Evolutionary conservation across 768 basidiomycete genomes (phyloP), one percentile per base, ranked within the genome.

Genomic region (Podaxis mareebaensis): DNA sequence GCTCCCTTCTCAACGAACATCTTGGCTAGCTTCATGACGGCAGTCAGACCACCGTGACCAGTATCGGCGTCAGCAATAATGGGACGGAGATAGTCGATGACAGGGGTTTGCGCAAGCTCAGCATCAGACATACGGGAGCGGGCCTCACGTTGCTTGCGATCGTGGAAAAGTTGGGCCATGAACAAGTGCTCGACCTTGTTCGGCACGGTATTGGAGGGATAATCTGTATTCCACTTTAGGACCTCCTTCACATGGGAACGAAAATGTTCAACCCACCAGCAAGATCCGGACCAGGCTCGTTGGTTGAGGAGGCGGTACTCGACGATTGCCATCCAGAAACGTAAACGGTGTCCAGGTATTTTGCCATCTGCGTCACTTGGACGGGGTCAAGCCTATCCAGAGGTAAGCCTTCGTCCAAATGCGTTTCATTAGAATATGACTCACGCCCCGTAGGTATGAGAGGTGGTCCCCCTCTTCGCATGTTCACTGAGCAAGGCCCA

Each of bases 1-100:
- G 97, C 97, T 66, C 97, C 96, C 70, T 95, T 93, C 79, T 99
- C 97, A 67, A 98, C 95, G 73, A 99, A 98, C 85, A 99, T 88
- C 79, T 99, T 99, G 63, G 97, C 87, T 65, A 99, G 87, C 79
- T 98, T 99, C 94, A 99, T 96, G 65, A 94, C 88, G 17, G 97
- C 95, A n/a, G 96, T 98, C 68, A 99, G 79, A 65, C 96, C 96
- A 70, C 96, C 96, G 72, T 99, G 96, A 4, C 96, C 96, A 24
- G 97, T 99, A 74, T 99, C 97, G 11, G 95, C 97, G 76, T 99
- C 97, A 17, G 97, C 96, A 66, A 99, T 81, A 67, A 99, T 85
- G 4, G 96, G 96, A 24, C 96, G 91, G 66, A 97, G 87, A 75
- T 96, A 96, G 77, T 98, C 96, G 69, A 96, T 78, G 63, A 74